Conservation (phyloP, 768 basidiomycete species). For the Gyrodon lividus region DNA sequence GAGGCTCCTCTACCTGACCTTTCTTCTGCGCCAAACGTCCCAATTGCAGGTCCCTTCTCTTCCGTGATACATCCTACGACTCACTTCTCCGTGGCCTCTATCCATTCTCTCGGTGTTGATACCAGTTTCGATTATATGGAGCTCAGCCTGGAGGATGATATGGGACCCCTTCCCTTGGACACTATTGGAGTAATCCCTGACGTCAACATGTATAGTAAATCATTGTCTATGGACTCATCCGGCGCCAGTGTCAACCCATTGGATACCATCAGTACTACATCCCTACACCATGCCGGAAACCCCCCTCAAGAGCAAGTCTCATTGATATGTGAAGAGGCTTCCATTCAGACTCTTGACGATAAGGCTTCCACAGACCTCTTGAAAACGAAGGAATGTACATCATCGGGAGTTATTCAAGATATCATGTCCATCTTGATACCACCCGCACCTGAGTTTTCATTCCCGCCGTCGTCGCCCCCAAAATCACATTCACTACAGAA, state of each 20-base stretch:
- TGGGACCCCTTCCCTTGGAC: constrained; percentile 9
- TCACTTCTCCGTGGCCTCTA: neutral
- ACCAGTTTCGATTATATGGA: neutral
- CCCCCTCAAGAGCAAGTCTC: neutral
- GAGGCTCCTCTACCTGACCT: neutral
- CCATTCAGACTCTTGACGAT: neutral
- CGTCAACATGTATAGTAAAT: constrained; percentile 35
- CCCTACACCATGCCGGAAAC: neutral
- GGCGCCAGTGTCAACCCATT: constrained; percentile 39
- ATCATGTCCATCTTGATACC: constrained; percentile 31
- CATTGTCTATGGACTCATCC: constrained; percentile 15
- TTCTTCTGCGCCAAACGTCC: neutral
- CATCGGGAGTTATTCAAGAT: constrained; percentile 29
- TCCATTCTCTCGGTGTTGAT: neutral
- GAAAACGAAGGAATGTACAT: constrained; percentile 18
- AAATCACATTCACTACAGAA: neutral
- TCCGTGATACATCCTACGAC: neutral
- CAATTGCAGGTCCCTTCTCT: neutral
- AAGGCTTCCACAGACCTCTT: neutral
- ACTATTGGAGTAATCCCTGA: constrained; percentile 31
- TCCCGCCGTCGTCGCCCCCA: constrained; percentile 5
- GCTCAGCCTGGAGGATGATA: constrained; percentile 8
- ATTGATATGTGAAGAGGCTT: neutral
- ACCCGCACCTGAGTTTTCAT: constrained; percentile 14
- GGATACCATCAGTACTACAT: constrained; percentile 30